phyloP scores from a whole-genome alignment of 1,139 yeast species.

The Kodamaea suecica region DNA sequence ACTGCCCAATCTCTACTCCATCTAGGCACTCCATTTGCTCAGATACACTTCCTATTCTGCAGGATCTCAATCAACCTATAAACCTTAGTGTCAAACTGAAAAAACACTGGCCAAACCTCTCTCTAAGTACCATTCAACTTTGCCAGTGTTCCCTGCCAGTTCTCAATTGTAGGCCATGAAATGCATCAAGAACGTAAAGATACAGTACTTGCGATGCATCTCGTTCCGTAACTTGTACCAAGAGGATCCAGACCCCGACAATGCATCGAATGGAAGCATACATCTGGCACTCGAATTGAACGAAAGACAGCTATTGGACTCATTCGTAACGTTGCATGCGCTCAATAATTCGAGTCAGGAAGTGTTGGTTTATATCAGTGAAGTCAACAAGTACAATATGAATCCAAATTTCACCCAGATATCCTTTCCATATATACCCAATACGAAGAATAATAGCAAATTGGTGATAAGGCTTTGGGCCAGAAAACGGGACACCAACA shows the following conservation, averaged over 20 bases:
- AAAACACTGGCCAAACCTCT: too few species aligned
- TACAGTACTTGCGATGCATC: slow-evolving; percentile 15
- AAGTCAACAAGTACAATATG: slow-evolving; percentile 22
- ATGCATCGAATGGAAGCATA: too few species aligned
- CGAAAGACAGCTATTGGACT: slow-evolving; percentile 21
- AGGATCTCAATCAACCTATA: too few species aligned
- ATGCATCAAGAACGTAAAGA: slow-evolving; percentile 8
- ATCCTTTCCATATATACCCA: slow-evolving; percentile 23
- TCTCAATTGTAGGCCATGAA: too few species aligned
- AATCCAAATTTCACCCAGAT: slow-evolving; percentile 33
- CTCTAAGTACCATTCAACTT: too few species aligned
- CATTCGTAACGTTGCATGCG: slow-evolving; percentile 29
- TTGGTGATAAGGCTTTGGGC: slow-evolving; percentile 8
- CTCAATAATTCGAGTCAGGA: slow-evolving; percentile 5
- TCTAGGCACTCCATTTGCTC: too few species aligned
- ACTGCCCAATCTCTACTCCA: too few species aligned
- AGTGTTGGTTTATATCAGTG: slow-evolving; percentile 36
- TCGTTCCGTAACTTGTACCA: slow-evolving; percentile 18
- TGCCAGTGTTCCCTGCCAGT: too few species aligned
- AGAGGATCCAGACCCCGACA: too few species aligned
- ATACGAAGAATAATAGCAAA: slow-evolving; percentile 9
- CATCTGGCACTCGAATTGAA: too few species aligned
- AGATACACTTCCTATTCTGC: too few species aligned
- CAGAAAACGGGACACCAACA: slow-evolving; percentile 1
- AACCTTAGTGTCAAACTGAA: too few species aligned